These are phyloP conservation scores for Podospora pseudocomata DNA, from an alignment of 495 filamentous ascomycete genomes.

Conservation along the genomic window DNA sequence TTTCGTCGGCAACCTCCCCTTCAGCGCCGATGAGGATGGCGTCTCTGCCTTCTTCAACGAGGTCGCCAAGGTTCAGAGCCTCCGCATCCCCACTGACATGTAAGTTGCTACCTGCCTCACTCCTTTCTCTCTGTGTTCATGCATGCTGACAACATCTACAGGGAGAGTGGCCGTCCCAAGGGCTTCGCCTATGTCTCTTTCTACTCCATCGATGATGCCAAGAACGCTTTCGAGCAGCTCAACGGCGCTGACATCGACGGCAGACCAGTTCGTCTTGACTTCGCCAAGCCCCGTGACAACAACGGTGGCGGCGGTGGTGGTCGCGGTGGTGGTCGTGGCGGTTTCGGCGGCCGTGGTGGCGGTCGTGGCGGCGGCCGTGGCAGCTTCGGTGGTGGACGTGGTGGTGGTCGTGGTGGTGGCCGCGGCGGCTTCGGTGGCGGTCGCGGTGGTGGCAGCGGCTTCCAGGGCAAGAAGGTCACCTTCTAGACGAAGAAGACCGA, in stretches of 20 bases:
- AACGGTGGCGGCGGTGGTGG: constrained; percentile 50
- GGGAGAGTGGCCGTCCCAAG: constrained; percentile 81
- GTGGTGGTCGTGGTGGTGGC: constrained; percentile 44
- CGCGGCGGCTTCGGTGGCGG: constrained; percentile 42
- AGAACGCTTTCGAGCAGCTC: constrained; percentile 67
- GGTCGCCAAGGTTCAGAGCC: constrained; percentile 65
- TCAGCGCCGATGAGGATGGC: constrained; percentile 73
- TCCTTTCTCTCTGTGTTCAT: neutral
- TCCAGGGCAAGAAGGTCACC: constrained; percentile 87
- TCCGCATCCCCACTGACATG: constrained; percentile 86
- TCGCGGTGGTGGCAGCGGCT: constrained; percentile 52
- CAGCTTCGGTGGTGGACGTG: constrained; percentile 48
- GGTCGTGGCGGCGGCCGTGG: constrained; percentile 51
- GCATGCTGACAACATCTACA: constrained; percentile 41
- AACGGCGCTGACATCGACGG: constrained; percentile 71
- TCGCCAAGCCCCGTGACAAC: constrained; percentile 68
- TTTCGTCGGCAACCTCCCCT: constrained; percentile 90
- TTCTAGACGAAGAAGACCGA: constrained; percentile 54
- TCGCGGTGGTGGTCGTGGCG: constrained; percentile 44
- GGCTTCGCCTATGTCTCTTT: constrained; percentile 94
- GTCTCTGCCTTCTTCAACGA: constrained; percentile 72
- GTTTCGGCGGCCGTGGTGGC: constrained; percentile 48
- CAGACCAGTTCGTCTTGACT: constrained; percentile 85
- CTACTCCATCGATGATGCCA: constrained; percentile 78
- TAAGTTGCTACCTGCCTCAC: constrained; percentile 34